These are phyloP conservation scores for Dryadomyces quercivorus DNA, from an alignment of 2,329 filamentous ascomycete species.

Conservation along the genomic window DNA sequence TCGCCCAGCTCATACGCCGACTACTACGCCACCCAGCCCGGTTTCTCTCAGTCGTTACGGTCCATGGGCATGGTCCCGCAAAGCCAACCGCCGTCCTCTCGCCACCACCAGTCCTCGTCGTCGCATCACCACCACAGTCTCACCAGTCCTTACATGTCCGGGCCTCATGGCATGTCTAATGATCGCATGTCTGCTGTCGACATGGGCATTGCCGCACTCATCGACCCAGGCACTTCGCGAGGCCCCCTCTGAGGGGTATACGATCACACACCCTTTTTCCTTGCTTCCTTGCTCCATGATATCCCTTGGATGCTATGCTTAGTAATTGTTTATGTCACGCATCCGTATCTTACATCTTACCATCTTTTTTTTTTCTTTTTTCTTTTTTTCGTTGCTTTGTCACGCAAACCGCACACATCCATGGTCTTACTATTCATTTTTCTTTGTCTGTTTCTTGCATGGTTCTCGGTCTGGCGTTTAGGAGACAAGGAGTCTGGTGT, in stretches of 20 bases:
- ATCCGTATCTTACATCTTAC: background rate
- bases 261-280: conserved; percentile 5
- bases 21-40: conserved; percentile 18
- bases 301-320: background rate
- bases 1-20: conserved; percentile 11
- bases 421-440: background rate
- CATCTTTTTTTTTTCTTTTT: background rate
- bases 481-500: too few relatives aligned
- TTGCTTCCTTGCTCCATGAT: background rate
- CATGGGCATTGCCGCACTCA: conserved; percentile 49
- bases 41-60: conserved; percentile 39
- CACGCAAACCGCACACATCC: background rate
- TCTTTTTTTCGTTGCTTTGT: background rate
- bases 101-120: background rate
- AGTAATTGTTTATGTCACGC: background rate
- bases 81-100: background rate
- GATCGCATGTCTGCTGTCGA: conserved; percentile 39
- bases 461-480: too few relatives aligned
- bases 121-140: conserved; percentile 14
- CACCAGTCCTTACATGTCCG: conserved; percentile 35
- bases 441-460: background rate
- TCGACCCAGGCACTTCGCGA: conserved; percentile 32
- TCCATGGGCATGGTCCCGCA: conserved; percentile 10
- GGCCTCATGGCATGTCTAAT: conserved; percentile 10
- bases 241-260: background rate